Conservation (phyloP, 345 rosid species). For the Theobroma cacao region DNA sequence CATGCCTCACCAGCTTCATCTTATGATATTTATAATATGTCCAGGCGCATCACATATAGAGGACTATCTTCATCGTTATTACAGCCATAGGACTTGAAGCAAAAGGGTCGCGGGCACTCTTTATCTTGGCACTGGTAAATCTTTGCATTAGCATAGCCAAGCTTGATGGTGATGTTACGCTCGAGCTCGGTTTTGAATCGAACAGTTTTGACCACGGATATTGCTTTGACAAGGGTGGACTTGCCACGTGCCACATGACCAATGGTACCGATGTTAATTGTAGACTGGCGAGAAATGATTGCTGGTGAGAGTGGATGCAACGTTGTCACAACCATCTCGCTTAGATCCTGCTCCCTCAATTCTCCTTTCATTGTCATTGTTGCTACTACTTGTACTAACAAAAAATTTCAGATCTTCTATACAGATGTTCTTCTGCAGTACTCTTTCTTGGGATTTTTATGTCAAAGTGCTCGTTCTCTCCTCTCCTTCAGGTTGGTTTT, state of each 20-base stretch:
- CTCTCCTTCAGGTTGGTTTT: too few relatives aligned
- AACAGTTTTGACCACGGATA: conserved; percentile 95
- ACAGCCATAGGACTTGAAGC: conserved; percentile 93
- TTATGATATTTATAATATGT: conserved; percentile 51
- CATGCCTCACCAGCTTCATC: conserved; percentile 87
- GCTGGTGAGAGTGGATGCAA: conserved; percentile 90
- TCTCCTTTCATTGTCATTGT: too few relatives aligned
- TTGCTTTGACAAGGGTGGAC: conserved; percentile 86
- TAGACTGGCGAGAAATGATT: conserved; percentile 90
- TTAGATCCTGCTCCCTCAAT: conserved; percentile 83
- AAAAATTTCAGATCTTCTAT: too few relatives aligned
- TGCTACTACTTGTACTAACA: too few relatives aligned
- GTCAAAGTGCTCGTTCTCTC: too few relatives aligned
- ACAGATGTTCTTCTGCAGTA: too few relatives aligned
- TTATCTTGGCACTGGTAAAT: conserved; percentile 91
- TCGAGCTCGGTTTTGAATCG: conserved; percentile 89
- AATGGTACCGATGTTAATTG: conserved; percentile 89
- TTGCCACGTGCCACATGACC: conserved; percentile 97
- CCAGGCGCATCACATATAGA: conserved; percentile 75
- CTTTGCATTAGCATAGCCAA: conserved; percentile 94
- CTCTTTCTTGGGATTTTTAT: too few relatives aligned
- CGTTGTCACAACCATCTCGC: conserved; percentile 66
- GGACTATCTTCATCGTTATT: conserved; percentile 82
- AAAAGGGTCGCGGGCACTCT: conserved; percentile 76
- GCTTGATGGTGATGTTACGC: conserved; percentile 90